phyloP scores from a whole-genome alignment of 768 basidiomycete species.

The Solioccasus polychromus region DNA sequence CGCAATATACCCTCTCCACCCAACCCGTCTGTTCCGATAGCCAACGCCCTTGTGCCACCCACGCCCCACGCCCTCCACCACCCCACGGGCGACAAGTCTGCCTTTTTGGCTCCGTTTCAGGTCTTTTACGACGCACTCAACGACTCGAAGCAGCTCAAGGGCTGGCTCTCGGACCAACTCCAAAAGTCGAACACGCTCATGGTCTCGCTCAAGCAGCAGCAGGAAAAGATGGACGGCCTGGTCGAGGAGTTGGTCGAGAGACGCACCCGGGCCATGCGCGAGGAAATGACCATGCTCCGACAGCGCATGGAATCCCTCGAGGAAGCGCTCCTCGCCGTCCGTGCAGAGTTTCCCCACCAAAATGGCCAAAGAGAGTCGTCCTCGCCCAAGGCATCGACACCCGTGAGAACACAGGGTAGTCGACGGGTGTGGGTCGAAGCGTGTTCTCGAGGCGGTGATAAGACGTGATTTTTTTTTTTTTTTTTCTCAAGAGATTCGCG shows the following conservation, averaged over 20 bases:
- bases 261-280: constrained; percentile 52
- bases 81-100: constrained; percentile 61
- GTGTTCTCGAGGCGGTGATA: constrained; percentile 22
- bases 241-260: constrained; percentile 63
- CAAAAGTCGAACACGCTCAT: constrained; percentile 58
- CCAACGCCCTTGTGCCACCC: constrained; percentile 61
- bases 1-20: constrained; percentile 48
- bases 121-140: constrained; percentile 81
- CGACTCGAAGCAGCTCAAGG: constrained; percentile 76
- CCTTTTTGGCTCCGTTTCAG: constrained; percentile 82
- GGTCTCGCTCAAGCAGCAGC: constrained; percentile 52
- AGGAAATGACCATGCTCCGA: constrained; percentile 59
- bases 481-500: constrained; percentile 13
- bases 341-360: constrained; percentile 28
- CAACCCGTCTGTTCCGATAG: constrained; percentile 64
- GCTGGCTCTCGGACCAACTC: constrained; percentile 73
- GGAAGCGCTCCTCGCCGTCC: constrained; percentile 35
- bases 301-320: constrained; percentile 71
- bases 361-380: no score
- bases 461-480: no score
- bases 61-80: constrained; percentile 67
- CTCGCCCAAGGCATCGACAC: no score
- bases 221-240: constrained; percentile 58
- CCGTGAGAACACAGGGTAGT: no score
- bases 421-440: no score